Conservation (phyloP, 1,284 basidiomycete species). For the Rhizopogon parksii region DNA sequence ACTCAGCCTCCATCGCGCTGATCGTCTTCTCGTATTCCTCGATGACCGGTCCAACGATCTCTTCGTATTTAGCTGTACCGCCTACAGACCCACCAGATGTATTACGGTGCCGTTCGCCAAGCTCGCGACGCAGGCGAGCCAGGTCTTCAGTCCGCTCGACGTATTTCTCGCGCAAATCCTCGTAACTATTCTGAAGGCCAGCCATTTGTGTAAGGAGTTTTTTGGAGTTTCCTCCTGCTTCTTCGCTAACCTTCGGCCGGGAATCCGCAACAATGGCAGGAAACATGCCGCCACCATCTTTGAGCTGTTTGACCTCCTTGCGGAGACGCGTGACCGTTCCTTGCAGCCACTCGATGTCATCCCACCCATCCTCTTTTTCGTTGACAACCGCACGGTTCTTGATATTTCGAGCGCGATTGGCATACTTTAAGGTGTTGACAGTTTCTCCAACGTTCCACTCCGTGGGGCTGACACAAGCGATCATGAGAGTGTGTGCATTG, state of each 20-base stretch:
- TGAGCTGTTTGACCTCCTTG: constrained; percentile 74
- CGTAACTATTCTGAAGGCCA: constrained; percentile 76
- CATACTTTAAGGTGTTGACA: constrained; percentile 96
- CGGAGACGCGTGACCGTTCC: constrained; percentile 77
- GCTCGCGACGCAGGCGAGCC: constrained; percentile 66
- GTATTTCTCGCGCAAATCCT: constrained; percentile 77
- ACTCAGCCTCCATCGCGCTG: constrained; percentile 88
- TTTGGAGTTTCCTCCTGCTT: constrained; percentile 56
- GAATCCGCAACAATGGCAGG: constrained; percentile 21
- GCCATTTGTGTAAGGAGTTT: constrained; percentile 70
- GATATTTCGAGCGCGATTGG: constrained; percentile 95
- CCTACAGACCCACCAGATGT: constrained; percentile 58
- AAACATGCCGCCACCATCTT: constrained; percentile 48
- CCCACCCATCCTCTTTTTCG: constrained; percentile 96
- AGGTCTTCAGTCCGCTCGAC: constrained; percentile 85
- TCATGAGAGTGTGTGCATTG: constrained; percentile 97
- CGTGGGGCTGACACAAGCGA: constrained; percentile 93
- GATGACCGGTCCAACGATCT: constrained; percentile 96
- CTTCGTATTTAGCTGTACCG: constrained; percentile 82
- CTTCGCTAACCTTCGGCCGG: constrained; percentile 25
- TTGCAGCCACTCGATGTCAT: constrained; percentile 95
- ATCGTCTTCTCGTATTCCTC: constrained; percentile 99
- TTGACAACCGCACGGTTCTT: constrained; percentile 92
- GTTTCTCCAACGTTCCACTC: constrained; percentile 96
- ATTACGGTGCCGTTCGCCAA: constrained; percentile 63